Evolutionary conservation across 805 yeast species (phyloP).

Genomic region (Candida suzukii): DNA sequence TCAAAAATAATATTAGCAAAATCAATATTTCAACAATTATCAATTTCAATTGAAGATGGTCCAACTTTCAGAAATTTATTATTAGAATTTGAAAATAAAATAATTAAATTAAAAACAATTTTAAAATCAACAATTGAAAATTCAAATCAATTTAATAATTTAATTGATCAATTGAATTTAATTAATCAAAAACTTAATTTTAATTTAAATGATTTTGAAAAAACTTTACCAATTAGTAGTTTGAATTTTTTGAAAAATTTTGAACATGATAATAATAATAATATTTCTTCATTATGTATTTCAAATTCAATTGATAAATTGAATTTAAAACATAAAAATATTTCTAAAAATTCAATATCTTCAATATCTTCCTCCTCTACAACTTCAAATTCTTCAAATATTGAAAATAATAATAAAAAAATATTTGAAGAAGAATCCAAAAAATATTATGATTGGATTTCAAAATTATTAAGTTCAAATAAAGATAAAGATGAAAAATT

Average conservation of each 20-base stretch:
- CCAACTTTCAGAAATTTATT: conserved; percentile 25
- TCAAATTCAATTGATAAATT: no score
- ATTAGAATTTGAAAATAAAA: conserved; percentile 18
- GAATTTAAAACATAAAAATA: neutral
- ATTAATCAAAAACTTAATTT: conserved; percentile 2
- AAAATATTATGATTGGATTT: conserved; percentile 28
- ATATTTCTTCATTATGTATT: no score
- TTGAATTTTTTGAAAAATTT: neutral
- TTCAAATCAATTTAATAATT: conserved; percentile 11
- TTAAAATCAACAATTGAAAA: conserved; percentile 11
- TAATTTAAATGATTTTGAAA: neutral
- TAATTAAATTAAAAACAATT: conserved; percentile 12
- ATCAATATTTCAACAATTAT: conserved; percentile 14
- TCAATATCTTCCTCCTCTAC: neutral
- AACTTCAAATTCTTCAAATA: conserved; percentile 11
- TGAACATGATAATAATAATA: neutral
- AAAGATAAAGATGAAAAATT: conserved; percentile 27
- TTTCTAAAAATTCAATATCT: neutral
- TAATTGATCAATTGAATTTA: conserved; percentile 11
- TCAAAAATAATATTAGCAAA: neutral
- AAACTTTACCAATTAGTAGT: neutral
- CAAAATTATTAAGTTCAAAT: conserved; percentile 26
- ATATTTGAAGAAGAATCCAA: conserved; percentile 30
- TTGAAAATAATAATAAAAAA: conserved; percentile 13
- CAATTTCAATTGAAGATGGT: conserved; percentile 29